Conservation (phyloP, 805 yeast genomes). For the Candida pseudoglaebosa region DNA sequence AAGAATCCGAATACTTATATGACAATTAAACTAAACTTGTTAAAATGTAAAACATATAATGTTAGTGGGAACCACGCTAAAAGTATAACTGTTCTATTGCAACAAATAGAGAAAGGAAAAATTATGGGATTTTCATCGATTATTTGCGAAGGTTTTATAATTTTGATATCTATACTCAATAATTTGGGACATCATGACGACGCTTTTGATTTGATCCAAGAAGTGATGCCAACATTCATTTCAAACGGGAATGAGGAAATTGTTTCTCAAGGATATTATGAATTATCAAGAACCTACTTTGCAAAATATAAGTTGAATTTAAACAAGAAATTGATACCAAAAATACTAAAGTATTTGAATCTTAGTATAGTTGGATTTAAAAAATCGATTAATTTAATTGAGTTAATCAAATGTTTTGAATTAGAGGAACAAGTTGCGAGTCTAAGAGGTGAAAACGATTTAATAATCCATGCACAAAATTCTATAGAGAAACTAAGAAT, state of each 20-base stretch:
- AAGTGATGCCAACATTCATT: constrained; percentile 43
- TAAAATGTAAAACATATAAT: constrained; percentile 44
- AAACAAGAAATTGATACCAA: constrained; percentile 20
- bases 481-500: constrained; percentile 24
- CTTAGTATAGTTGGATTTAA: constrained; percentile 44
- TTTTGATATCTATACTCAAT: constrained; percentile 43
- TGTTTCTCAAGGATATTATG: constrained; percentile 32
- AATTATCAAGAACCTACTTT: constrained; percentile 18
- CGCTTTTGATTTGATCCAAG: constrained; percentile 35
- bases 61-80: constrained; percentile 44
- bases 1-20: constrained; percentile 35
- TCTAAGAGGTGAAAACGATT: constrained; percentile 21
- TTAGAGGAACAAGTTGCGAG: constrained; percentile 37
- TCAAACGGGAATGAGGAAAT: constrained; percentile 36
- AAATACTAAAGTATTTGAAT: constrained; percentile 36
- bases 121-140: constrained; percentile 42
- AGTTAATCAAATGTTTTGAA: constrained; percentile 37
- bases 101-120: constrained; percentile 47
- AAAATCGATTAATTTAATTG: constrained; percentile 30
- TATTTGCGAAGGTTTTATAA: constrained; percentile 43
- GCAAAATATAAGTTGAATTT: constrained; percentile 1
- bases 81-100: constrained; percentile 47
- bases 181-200: constrained; percentile 41
- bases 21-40: constrained; percentile 43
- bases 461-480: constrained; percentile 26